Evolutionary conservation across 2,329 filamentous ascomycete genomes (phyloP).

Genomic region (Penicillium sp.): DNA sequence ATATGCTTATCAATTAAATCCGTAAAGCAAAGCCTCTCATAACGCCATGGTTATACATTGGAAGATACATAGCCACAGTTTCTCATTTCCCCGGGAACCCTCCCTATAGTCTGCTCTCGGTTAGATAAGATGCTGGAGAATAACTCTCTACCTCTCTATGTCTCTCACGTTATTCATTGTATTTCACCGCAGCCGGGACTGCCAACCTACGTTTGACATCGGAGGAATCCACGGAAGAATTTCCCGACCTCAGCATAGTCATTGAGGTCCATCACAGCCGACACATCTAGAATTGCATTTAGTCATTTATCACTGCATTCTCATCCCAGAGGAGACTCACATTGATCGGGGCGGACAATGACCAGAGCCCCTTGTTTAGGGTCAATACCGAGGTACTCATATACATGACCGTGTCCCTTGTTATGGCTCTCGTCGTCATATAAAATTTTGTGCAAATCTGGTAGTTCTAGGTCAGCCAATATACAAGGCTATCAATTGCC

Average conservation of each 20-base stretch:
- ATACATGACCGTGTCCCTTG: constrained; percentile 61
- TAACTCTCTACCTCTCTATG: background rate
- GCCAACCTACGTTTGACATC: constrained; percentile 23
- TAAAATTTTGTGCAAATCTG: constrained; percentile 64
- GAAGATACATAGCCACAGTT: background rate
- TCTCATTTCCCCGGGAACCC: background rate
- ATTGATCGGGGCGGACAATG: constrained; percentile 66
- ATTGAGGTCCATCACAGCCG: constrained; percentile 40
- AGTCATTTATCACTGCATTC: constrained; percentile 1
- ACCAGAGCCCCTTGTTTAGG: constrained; percentile 52
- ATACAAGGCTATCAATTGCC: background rate
- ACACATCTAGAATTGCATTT: constrained; percentile 37
- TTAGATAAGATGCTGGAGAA: background rate
- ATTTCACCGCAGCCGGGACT: background rate
- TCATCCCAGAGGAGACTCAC: constrained; percentile 38
- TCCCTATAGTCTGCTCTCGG: constrained; percentile 8
- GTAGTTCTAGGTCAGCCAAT: background rate
- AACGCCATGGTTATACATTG: too few relatives aligned
- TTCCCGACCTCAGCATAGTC: constrained; percentile 37
- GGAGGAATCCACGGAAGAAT: constrained; percentile 42
- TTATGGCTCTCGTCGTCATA: constrained; percentile 61
- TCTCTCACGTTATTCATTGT: background rate
- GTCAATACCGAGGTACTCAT: constrained; percentile 60
- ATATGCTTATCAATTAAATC: too few relatives aligned
- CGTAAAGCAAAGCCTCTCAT: too few relatives aligned